Evolutionary conservation across 371 early-diverging fungal species (phyloP).

Genomic region (Rhizopus stolonifer): DNA sequence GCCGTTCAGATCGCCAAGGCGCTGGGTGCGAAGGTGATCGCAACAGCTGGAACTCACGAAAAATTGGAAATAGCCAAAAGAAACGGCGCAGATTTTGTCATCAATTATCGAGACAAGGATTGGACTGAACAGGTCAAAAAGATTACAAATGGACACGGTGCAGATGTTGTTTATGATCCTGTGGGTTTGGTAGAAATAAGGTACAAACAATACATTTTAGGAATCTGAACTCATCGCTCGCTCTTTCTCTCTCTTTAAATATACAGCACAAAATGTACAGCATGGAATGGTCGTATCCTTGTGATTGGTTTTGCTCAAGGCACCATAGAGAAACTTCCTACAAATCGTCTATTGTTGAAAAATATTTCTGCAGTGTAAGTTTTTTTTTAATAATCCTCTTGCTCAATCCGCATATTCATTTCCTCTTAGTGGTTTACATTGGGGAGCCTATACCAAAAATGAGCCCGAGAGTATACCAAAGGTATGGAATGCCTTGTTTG

Average conservation of each 20-base stretch:
- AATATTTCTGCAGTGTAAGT: slow-evolving; percentile 65
- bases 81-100: slow-evolving; percentile 75
- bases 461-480: slow-evolving; percentile 64
- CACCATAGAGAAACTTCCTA: slow-evolving; percentile 76
- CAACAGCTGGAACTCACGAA: slow-evolving; percentile 74
- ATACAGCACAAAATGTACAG: slow-evolving; percentile 68
- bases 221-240: no score
- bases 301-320: slow-evolving; percentile 90
- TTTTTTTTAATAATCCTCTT: background rate
- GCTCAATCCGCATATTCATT: background rate
- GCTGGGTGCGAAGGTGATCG: slow-evolving; percentile 85
- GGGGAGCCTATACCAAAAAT: slow-evolving; percentile 75
- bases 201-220: slow-evolving; percentile 33
- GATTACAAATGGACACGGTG: slow-evolving; percentile 71
- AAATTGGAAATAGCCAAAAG: slow-evolving; percentile 70
- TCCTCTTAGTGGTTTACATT: slow-evolving; percentile 47
- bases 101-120: slow-evolving; percentile 79
- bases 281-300: slow-evolving; percentile 83
- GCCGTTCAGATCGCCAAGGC: slow-evolving; percentile 72
- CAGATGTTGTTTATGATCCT: slow-evolving; percentile 78
- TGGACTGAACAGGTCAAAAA: slow-evolving; percentile 77
- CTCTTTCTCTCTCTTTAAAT: no score
- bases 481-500: slow-evolving; percentile 76
- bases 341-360: slow-evolving; percentile 82
- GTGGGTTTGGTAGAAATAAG: slow-evolving; percentile 72